Evolutionary conservation across 2,329 filamentous ascomycete genomes (phyloP), one percentile per base, ranked within the genome.

Genomic region (Xylariaceae sp.): DNA sequence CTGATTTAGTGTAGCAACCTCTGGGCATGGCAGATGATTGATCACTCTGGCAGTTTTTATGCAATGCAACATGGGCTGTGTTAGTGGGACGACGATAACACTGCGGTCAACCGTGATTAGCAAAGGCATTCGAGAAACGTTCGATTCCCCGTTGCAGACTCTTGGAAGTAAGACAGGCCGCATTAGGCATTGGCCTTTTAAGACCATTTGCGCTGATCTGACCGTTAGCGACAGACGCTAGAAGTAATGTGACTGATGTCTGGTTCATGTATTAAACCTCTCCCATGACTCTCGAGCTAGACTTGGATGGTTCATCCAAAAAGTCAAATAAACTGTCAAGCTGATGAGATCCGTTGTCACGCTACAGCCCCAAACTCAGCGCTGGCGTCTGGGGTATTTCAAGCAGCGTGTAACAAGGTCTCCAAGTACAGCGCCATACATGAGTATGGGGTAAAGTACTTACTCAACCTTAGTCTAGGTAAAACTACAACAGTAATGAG

Each of bases 51-150:
- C 26, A 46, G 45, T 21, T 60, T 16, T 43, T 43, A 60, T 60
- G 58, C 58, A 57, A 51, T 60, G 53, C 53, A 47, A 60, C 58
- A 28, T 40, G 12, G 28, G 12, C 28, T 8, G 8, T 23, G 33
- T 41, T 31, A 39, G 57, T 26, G 21, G 37, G 43, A 17, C 21
- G n/a, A 34, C 48, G 48, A 57, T 60, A 57, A 24, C 53, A 53
- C 47, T 45, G 46, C 47, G 33, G 23, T 43, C 21, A 46, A 37
- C 12, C n/a, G 28, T 40, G 11, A 14, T 36, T 36, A 28, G 43
- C 26, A 40, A 24, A 31, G 19, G 26, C 12, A 23, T 50, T 53
- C 57, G 48, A 48, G 43, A 47, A 55, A 50, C 28, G 12, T 58
- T 55, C 41, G 49, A 55, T 40, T 33, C 12, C 16, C 28, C 9